Percentiles rank a stretch among this genome's conserved stretches.
These are phyloP conservation scores for Carex myosuroides DNA, from an alignment of 176 grass and related monocot species.

Conservation along the genomic window DNA sequence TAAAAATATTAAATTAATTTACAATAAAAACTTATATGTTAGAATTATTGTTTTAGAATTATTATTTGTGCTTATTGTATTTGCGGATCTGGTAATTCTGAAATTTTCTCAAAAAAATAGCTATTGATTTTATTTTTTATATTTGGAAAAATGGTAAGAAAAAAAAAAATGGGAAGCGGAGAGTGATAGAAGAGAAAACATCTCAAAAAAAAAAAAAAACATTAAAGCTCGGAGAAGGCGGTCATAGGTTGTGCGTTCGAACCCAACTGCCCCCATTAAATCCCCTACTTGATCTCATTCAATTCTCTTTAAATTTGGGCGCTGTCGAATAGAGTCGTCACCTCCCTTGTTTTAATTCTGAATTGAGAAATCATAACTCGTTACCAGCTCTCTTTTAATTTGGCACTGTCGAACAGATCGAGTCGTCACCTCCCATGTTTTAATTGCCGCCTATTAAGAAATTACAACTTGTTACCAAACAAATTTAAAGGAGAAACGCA, in stretches of 20 bases:
- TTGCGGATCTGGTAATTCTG: too few species aligned
- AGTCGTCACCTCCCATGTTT: constrained; percentile 2
- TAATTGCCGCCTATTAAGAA: not conserved
- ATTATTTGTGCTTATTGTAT: too few species aligned
- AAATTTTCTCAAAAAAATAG: too few species aligned
- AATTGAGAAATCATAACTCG: constrained; percentile 18
- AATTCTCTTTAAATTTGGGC: constrained; percentile 15
- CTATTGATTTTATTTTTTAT: too few species aligned
- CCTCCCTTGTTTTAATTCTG: constrained; percentile 16
- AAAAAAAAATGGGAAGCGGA: too few species aligned
- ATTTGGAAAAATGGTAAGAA: too few species aligned
- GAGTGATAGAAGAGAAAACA: not conserved
- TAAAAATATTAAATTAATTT: too few species aligned
- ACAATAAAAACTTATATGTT: too few species aligned
- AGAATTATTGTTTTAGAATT: too few species aligned
- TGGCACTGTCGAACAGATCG: not conserved
- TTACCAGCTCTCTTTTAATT: constrained; percentile 2
- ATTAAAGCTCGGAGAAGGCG: constrained; percentile 10
- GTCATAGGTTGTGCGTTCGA: constrained; percentile 14
- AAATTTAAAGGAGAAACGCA: not conserved
- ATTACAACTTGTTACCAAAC: not conserved
- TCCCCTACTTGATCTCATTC: constrained; percentile 1
- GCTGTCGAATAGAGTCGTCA: constrained; percentile 17
- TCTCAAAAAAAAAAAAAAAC: not conserved
- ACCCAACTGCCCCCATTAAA: constrained; percentile 17